A percentile compares a stretch with the other conserved stretches of the same genome.
Conservation (phyloP, 805 yeast species). For the Candida easanensis region DNA sequence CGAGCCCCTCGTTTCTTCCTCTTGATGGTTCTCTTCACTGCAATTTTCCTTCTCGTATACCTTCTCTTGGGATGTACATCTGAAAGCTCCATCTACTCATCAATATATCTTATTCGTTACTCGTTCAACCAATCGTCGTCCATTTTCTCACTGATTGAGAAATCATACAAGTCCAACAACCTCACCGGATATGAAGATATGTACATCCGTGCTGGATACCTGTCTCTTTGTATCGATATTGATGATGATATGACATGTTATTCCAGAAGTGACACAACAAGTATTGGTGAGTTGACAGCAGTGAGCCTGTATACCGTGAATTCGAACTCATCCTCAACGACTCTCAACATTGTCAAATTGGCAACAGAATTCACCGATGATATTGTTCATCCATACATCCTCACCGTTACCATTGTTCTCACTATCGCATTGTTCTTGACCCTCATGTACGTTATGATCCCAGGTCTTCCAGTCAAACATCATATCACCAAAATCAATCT, state of each 20-base stretch:
- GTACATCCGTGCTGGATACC: conserved; percentile 49
- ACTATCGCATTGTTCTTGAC: conserved; percentile 39
- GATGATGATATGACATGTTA: conserved; percentile 36
- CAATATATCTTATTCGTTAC: conserved; percentile 48
- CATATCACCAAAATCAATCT: conserved; percentile 29
- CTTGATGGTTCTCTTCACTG: conserved; percentile 41
- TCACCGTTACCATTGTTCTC: conserved; percentile 47
- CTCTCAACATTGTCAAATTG: conserved; percentile 45
- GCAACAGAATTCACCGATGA: conserved; percentile 43
- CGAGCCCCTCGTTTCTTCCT: conserved; percentile 42
- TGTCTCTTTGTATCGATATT: conserved; percentile 51
- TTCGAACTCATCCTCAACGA: conserved; percentile 31
- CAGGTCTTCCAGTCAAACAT: conserved; percentile 44
- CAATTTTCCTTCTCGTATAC: conserved; percentile 50
- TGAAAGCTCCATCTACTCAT: conserved; percentile 39
- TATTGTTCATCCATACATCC: conserved; percentile 52
- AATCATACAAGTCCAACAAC: conserved; percentile 34
- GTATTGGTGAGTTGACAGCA: conserved; percentile 29
- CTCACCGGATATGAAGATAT: conserved; percentile 37
- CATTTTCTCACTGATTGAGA: conserved; percentile 37
- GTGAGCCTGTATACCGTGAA: conserved; percentile 34
- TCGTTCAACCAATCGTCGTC: conserved; percentile 46
- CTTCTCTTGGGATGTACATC: conserved; percentile 54
- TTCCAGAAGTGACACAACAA: conserved; percentile 28
- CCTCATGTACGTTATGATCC: conserved; percentile 43